These are phyloP conservation scores for Xylaria scruposa DNA, from an alignment of 495 filamentous ascomycete species.

Conservation along the genomic window DNA sequence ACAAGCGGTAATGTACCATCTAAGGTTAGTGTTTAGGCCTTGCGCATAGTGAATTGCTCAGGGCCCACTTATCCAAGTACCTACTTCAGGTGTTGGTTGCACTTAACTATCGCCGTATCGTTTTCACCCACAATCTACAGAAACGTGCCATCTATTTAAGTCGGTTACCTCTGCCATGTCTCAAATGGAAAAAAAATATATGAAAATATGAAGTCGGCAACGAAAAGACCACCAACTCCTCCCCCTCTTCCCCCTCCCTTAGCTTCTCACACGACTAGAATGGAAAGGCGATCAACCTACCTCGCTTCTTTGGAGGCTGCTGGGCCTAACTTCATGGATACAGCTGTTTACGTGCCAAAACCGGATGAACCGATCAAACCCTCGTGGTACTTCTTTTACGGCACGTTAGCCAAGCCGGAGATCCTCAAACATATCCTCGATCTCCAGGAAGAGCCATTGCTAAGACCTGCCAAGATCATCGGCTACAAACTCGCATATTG, in stretches of 20 bases:
- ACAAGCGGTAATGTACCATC: too few relatives aligned
- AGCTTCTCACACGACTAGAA: slow-evolving; percentile 2
- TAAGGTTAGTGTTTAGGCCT: too few relatives aligned
- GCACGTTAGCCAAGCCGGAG: slow-evolving; percentile 37
- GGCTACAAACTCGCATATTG: slow-evolving; percentile 43
- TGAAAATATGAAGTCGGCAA: slow-evolving; percentile 1
- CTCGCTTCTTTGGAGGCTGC: slow-evolving; percentile 20
- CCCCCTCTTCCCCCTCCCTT: slow-evolving; percentile 12
- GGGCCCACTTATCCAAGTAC: too few relatives aligned
- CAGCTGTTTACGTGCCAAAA: background rate
- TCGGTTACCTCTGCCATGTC: background rate
- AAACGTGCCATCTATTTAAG: background rate
- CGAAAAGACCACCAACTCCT: slow-evolving; percentile 9
- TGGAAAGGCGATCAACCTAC: slow-evolving; percentile 11
- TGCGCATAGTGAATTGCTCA: too few relatives aligned
- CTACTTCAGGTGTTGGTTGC: background rate
- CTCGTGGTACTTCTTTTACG: slow-evolving; percentile 51
- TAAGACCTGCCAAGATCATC: slow-evolving; percentile 33
- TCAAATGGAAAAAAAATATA: too few relatives aligned
- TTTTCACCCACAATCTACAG: background rate
- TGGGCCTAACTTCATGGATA: slow-evolving; percentile 13
- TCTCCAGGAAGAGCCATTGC: slow-evolving; percentile 30
- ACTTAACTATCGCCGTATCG: background rate
- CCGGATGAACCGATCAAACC: slow-evolving; percentile 28
- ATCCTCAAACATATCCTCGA: slow-evolving; percentile 34